Evolutionary conservation across 2,329 filamentous ascomycete species (phyloP).

Genomic region (Botrytis paeoniae): DNA sequence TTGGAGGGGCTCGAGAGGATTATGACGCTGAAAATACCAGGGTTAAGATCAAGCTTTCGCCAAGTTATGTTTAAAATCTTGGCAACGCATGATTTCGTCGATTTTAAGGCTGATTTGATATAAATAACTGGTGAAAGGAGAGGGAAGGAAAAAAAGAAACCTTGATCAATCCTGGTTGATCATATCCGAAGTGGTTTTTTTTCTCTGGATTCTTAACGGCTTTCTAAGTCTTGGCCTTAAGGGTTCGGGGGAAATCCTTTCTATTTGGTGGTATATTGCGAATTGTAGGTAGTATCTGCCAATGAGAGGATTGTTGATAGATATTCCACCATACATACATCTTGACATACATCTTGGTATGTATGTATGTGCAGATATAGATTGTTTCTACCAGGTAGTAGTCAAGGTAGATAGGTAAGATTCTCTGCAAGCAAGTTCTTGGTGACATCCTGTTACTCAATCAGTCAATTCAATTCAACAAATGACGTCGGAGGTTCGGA

Average conservation of each 20-base stretch:
- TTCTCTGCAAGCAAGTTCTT: background rate
- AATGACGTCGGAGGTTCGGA: conserved; percentile 2
- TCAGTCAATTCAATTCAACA: background rate
- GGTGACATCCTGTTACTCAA: background rate
- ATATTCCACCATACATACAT: background rate
- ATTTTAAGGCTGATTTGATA: background rate
- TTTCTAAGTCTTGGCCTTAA: background rate
- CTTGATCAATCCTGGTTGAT: background rate
- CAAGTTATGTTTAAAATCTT: conserved; percentile 21
- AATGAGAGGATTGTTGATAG: background rate
- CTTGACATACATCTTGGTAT: background rate
- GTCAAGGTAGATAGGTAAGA: background rate
- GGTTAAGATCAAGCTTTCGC: conserved; percentile 28
- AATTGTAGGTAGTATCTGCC: background rate
- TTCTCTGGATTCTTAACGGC: background rate
- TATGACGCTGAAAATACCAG: conserved; percentile 20
- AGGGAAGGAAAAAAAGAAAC: background rate
- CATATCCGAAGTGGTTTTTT: background rate
- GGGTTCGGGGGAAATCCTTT: background rate
- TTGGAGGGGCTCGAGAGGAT: background rate
- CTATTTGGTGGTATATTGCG: background rate
- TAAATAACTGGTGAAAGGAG: background rate
- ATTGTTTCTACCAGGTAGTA: background rate
- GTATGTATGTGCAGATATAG: background rate
- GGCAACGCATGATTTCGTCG: background rate